phyloP scores from a whole-genome alignment of 352 stramenopile species.

The Pythium oligandrum region DNA sequence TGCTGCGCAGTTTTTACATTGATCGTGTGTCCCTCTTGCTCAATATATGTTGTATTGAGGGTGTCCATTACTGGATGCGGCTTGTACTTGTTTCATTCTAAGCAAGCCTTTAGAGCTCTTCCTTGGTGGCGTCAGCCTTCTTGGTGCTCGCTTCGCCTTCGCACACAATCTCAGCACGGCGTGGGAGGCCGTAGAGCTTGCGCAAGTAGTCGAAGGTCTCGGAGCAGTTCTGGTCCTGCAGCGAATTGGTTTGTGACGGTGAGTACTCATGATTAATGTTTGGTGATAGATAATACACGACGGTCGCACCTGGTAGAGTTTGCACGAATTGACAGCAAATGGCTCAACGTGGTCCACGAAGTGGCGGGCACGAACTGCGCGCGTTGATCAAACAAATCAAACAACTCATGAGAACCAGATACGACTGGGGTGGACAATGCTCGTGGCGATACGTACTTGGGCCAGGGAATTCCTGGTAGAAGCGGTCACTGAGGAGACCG shows the following conservation, averaged over 20 bases:
- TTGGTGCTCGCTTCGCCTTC: slow-evolving; percentile 10
- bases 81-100: slow-evolving; percentile 9
- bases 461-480: slow-evolving; percentile 59
- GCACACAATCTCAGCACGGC: slow-evolving; percentile 27
- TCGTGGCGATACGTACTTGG: slow-evolving; percentile 22
- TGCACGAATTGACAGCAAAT: slow-evolving; percentile 49
- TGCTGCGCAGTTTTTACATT: no score
- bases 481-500: slow-evolving; percentile 57
- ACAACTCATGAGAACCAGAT: background rate
- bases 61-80: background rate
- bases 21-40: no score
- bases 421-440: background rate
- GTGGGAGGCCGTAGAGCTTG: slow-evolving; percentile 40
- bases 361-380: slow-evolving; percentile 39
- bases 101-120: slow-evolving; percentile 29
- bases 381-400: slow-evolving; percentile 2
- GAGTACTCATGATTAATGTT: no score
- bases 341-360: slow-evolving; percentile 68
- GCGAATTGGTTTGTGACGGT: background rate
- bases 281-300: no score
- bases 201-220: slow-evolving; percentile 65
- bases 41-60: no score
- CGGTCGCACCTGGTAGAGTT: slow-evolving; percentile 34
- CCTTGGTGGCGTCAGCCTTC: slow-evolving; percentile 22
- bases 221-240: slow-evolving; percentile 49